A percentile compares a stretch with the other conserved stretches of the same genome.
These are phyloP conservation scores for Veloboletus limbatus DNA, from an alignment of 1,284 basidiomycete species.

Conservation along the genomic window DNA sequence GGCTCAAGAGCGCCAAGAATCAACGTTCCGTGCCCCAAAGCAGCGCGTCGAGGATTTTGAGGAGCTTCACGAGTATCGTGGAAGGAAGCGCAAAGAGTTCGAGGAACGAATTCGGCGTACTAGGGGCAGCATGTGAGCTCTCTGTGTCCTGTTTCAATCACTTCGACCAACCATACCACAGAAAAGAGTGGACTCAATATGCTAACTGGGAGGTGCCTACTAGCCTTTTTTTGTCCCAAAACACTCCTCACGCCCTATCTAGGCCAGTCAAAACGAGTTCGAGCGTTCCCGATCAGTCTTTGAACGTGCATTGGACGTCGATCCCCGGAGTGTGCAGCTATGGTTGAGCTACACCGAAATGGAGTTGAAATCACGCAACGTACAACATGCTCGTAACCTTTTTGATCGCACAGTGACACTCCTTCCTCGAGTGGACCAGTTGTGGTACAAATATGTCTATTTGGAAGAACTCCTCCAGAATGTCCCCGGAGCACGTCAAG, in stretches of 20 bases:
- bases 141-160: neutral
- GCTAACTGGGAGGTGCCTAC: conserved; percentile 74
- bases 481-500: conserved; percentile 91
- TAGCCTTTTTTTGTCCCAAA: neutral
- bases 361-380: conserved; percentile 96
- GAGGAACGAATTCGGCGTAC: conserved; percentile 94
- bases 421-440: conserved; percentile 89
- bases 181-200: conserved; percentile 80
- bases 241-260: conserved; percentile 7
- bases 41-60: conserved; percentile 97
- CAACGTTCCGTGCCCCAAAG: conserved; percentile 85
- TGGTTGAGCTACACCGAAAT: conserved; percentile 99
- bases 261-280: conserved; percentile 97
- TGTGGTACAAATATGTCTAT: conserved; percentile 99
- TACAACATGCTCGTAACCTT: conserved; percentile 94
- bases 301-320: conserved; percentile 95
- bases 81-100: conserved; percentile 93
- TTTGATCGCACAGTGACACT: conserved; percentile 96
- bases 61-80: conserved; percentile 94
- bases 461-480: conserved; percentile 97
- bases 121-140: conserved; percentile 73
- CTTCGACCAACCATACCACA: conserved; percentile 27
- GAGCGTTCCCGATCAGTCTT: conserved; percentile 91
- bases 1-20: conserved; percentile 97
- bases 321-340: conserved; percentile 83